A percentile compares a stretch with the other conserved stretches of the same genome.
Conservation (phyloP, 805 yeast species). For the Metschnikowia gelsemii region DNA sequence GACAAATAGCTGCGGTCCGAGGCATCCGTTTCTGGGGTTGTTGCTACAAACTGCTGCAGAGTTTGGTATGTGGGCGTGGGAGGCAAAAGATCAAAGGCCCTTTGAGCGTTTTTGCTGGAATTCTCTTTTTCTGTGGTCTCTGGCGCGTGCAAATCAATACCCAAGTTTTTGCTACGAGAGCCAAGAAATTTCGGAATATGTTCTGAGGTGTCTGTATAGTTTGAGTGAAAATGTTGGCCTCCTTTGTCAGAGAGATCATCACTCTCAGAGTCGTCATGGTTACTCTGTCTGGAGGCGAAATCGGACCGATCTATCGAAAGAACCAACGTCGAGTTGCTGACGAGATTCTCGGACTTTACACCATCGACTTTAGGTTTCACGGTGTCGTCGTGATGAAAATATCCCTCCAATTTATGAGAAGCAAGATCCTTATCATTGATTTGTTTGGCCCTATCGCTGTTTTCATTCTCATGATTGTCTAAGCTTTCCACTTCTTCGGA, state of each 20-base stretch:
- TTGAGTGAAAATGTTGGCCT: no score
- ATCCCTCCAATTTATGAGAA: no score
- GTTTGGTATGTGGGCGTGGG: constrained; percentile 31
- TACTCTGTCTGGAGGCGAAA: constrained; percentile 10
- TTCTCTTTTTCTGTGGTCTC: background rate
- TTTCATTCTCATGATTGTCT: background rate
- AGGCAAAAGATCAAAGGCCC: constrained; percentile 20
- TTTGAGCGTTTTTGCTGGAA: background rate
- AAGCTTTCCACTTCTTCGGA: constrained; percentile 22
- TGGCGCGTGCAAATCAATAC: background rate
- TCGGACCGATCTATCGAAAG: constrained; percentile 33
- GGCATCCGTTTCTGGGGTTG: constrained; percentile 32
- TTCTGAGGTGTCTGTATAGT: no score
- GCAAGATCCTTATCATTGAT: no score
- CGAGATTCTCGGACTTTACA: background rate
- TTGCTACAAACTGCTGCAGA: constrained; percentile 8
- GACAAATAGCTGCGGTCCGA: constrained; percentile 39
- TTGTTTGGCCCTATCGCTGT: no score
- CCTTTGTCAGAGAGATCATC: background rate
- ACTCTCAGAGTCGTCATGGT: constrained; percentile 14
- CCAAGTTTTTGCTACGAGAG: background rate
- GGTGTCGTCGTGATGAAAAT: no score
- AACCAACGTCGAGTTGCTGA: constrained; percentile 24
- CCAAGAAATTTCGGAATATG: background rate
- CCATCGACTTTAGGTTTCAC: background rate